Conservation (phyloP, 257 asterid genomes). For the Fraxinus anomala region DNA sequence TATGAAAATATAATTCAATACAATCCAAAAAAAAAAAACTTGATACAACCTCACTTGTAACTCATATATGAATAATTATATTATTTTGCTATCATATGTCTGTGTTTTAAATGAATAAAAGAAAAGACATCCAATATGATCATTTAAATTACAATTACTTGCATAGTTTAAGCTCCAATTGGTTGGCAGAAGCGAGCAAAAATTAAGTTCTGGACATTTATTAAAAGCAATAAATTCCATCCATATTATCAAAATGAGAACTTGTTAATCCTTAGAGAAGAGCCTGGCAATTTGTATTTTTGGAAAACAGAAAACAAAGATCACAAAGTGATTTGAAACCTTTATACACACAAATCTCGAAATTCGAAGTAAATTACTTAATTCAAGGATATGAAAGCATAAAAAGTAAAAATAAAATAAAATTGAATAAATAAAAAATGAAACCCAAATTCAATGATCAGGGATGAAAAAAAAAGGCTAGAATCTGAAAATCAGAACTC, state of each 20-base stretch:
- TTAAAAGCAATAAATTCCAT: neutral
- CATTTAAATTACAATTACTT: too few species aligned
- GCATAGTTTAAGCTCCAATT: neutral
- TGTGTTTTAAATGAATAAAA: neutral
- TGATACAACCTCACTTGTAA: too few species aligned
- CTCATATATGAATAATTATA: neutral
- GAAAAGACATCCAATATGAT: neutral
- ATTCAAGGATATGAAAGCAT: slow-evolving; percentile 1
- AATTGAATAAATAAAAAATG: neutral
- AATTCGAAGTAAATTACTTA: slow-evolving; percentile 1
- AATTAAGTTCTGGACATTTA: neutral
- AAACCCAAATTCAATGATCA: neutral
- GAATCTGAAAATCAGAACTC: slow-evolving; percentile 10
- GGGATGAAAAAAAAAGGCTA: neutral
- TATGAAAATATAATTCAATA: too few species aligned
- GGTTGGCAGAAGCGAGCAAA: neutral
- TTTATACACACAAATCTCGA: slow-evolving; percentile 1
- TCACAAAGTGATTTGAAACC: neutral
- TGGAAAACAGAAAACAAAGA: neutral
- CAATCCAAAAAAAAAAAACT: too few species aligned
- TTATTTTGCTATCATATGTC: neutral
- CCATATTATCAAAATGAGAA: neutral
- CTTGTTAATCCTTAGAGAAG: neutral
- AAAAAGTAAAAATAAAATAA: neutral
- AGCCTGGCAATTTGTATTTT: neutral